phyloP scores from a whole-genome alignment of 306 rosid species.

The Cercis canadensis region DNA sequence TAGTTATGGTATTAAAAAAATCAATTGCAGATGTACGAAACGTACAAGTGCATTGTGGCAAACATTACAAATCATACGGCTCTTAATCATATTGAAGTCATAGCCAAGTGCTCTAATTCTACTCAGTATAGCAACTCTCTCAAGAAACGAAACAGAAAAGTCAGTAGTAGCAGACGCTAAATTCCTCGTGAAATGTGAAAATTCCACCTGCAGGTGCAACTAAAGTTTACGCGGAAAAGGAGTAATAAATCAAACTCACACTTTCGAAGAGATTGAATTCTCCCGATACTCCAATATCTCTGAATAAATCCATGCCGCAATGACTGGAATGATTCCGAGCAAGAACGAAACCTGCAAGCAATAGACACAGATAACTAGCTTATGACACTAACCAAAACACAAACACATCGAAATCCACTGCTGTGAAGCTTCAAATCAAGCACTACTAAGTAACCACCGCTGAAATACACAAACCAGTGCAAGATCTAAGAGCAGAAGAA shows the following conservation, averaged over 20 bases:
- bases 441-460: conserved; percentile 1
- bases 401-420: conserved; percentile 11
- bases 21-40: background rate
- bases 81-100: background rate
- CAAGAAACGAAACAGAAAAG: background rate
- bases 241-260: conserved; percentile 53
- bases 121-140: background rate
- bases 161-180: background rate
- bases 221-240: conserved; percentile 1
- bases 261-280: conserved; percentile 59
- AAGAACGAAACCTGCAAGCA: conserved; percentile 64
- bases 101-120: conserved; percentile 14
- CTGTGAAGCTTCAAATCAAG: background rate
- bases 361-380: conserved; percentile 2
- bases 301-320: conserved; percentile 76
- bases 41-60: too few species aligned
- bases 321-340: conserved; percentile 69
- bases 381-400: background rate
- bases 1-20: background rate
- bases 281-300: conserved; percentile 80
- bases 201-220: background rate
- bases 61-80: background rate
- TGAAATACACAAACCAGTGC: conserved; percentile 24
- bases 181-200: conserved; percentile 8
- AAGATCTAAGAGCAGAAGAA: conserved; percentile 44